Evolutionary conservation across 768 basidiomycete species (phyloP).

Genomic region (Pleurotus ostreatus): DNA sequence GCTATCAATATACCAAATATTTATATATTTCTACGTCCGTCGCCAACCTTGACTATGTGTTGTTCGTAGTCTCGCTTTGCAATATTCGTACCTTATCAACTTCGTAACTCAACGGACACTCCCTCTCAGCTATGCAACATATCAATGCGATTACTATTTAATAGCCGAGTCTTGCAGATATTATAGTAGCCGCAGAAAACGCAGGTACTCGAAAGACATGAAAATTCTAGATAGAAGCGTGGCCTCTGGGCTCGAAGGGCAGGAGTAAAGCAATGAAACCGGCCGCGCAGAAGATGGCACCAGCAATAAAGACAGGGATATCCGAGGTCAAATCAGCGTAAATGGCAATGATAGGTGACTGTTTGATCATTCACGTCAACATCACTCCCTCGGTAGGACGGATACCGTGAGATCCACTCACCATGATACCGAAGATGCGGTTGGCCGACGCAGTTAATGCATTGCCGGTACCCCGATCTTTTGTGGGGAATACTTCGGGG

Average conservation of each 20-base stretch:
- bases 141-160: too few relatives aligned
- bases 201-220: too few relatives aligned
- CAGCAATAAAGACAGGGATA: slow-evolving; percentile 53
- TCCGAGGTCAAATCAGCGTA: slow-evolving; percentile 43
- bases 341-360: slow-evolving; percentile 48
- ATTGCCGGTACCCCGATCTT: slow-evolving; percentile 52
- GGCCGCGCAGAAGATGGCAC: slow-evolving; percentile 46
- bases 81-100: too few relatives aligned
- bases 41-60: too few relatives aligned
- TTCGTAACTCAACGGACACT: too few relatives aligned
- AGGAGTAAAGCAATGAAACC: slow-evolving; percentile 45
- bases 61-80: too few relatives aligned
- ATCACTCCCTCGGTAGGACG: neutral
- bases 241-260: slow-evolving; percentile 56
- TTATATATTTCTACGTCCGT: too few relatives aligned
- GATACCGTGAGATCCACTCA: slow-evolving; percentile 17
- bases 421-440: slow-evolving; percentile 58
- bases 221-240: slow-evolving; percentile 38
- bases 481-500: slow-evolving; percentile 52
- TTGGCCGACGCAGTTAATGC: slow-evolving; percentile 50
- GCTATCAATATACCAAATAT: too few relatives aligned
- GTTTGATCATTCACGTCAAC: neutral
- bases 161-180: too few relatives aligned
- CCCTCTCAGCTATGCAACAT: too few relatives aligned
- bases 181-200: too few relatives aligned